These are phyloP conservation scores for Yarrowia galli DNA, from an alignment of 1,139 yeast species.

Conservation along the genomic window DNA sequence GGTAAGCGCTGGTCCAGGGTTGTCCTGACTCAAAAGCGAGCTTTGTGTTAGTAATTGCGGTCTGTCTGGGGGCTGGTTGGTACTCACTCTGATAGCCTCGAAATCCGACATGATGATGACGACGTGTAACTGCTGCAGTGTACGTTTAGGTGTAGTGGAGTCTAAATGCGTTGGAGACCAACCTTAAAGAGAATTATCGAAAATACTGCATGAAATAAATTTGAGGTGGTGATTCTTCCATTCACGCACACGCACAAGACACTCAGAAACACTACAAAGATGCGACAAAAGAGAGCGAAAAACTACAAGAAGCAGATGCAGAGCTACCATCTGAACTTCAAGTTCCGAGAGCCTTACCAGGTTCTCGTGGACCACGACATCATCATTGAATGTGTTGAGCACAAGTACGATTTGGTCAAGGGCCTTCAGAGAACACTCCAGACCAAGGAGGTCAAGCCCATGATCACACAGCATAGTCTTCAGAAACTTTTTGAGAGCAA, in stretches of 20 bases:
- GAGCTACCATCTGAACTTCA: conserved; percentile 81
- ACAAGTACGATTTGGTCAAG: conserved; percentile 74
- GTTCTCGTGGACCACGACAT: conserved; percentile 80
- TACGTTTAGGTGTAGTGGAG: conserved; percentile 12
- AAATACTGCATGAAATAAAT: conserved; percentile 34
- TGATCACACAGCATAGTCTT: conserved; percentile 92
- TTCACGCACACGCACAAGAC: background rate
- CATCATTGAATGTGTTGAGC: conserved; percentile 66
- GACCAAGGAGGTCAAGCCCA: conserved; percentile 61
- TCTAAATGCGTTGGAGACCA: background rate
- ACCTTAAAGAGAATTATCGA: conserved; percentile 29
- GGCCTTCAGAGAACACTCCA: conserved; percentile 86
- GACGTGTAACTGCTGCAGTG: conserved; percentile 35
- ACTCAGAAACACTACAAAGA: conserved; percentile 46
- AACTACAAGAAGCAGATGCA: conserved; percentile 92
- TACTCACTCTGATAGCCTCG: conserved; percentile 38
- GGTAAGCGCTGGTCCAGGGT: conserved; percentile 33
- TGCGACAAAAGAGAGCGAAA: conserved; percentile 97
- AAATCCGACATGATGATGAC: conserved; percentile 38
- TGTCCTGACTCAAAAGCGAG: conserved; percentile 35
- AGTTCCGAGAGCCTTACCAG: conserved; percentile 94
- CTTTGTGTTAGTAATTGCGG: conserved; percentile 27
- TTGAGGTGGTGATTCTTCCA: conserved; percentile 10
- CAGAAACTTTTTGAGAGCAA: conserved; percentile 77
- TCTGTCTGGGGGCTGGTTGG: background rate